phyloP scores from a whole-genome alignment of 2,329 filamentous ascomycete species.

The Cladophialophora chaetospira region DNA sequence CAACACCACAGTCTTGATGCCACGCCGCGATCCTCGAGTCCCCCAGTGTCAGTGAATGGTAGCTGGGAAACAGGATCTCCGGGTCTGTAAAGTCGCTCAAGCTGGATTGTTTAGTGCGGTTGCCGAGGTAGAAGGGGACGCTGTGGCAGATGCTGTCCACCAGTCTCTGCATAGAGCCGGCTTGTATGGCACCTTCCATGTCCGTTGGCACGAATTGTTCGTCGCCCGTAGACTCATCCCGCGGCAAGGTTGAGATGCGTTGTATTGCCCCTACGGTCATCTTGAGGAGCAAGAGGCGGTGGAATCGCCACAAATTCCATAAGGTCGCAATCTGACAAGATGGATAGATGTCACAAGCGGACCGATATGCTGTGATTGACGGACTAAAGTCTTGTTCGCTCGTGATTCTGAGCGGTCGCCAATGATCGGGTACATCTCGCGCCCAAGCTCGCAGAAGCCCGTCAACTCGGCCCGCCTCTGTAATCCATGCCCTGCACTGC shows the following conservation, averaged over 20 bases:
- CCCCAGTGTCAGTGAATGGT: conserved; percentile 4
- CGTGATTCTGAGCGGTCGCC: conserved; percentile 28
- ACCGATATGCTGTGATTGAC: conserved; percentile 32
- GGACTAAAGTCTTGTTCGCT: conserved; percentile 24
- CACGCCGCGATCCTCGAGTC: conserved; percentile 2
- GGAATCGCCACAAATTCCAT: conserved; percentile 18
- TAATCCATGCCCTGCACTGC: conserved; percentile 7
- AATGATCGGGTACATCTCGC: conserved; percentile 30
- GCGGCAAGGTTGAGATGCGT: conserved; percentile 3
- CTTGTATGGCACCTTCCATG: conserved; percentile 7
- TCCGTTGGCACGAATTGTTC: not conserved
- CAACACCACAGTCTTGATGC: not conserved
- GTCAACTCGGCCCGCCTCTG: conserved; percentile 21
- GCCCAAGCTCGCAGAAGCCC: conserved; percentile 20
- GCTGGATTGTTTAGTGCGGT: conserved; percentile 17
- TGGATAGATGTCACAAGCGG: conserved; percentile 32
- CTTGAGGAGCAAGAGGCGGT: conserved; percentile 9
- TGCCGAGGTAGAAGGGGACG: conserved; percentile 32
- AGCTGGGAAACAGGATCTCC: conserved; percentile 18
- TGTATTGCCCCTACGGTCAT: conserved; percentile 5
- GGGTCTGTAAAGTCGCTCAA: conserved; percentile 26
- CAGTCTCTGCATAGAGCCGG: conserved; percentile 22
- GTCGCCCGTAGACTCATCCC: not conserved
- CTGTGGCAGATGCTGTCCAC: conserved; percentile 30
- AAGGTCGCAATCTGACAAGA: conserved; percentile 31